A percentile compares a stretch with the other conserved stretches of the same genome.
phyloP scores from a whole-genome alignment of 257 asterid genomes.

The Salvia rosmarinus region DNA sequence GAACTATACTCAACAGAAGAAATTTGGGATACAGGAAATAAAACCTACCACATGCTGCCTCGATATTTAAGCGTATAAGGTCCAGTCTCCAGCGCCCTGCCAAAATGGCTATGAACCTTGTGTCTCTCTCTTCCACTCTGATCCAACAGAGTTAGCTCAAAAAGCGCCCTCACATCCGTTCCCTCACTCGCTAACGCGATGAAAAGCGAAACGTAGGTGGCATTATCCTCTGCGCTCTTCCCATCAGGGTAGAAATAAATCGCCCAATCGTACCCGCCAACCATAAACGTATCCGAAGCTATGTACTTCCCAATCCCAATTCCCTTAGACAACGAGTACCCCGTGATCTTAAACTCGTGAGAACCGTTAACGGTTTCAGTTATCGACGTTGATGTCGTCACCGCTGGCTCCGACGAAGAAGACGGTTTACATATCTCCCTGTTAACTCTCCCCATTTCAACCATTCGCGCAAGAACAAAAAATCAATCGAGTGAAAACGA shows the following conservation, averaged over 20 bases:
- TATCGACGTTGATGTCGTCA: conserved; percentile 76
- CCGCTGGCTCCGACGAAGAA: conserved; percentile 49
- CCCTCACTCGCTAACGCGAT: conserved; percentile 93
- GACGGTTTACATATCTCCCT: conserved; percentile 49
- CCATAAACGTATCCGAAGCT: conserved; percentile 82
- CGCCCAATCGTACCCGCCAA: conserved; percentile 95
- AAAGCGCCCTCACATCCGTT: conserved; percentile 91
- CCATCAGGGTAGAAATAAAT: conserved; percentile 96
- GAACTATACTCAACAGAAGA: neutral
- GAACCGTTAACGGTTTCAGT: conserved; percentile 88
- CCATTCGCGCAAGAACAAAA: conserved; percentile 10
- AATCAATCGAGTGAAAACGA: neutral
- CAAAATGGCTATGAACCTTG: conserved; percentile 95
- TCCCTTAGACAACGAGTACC: conserved; percentile 82
- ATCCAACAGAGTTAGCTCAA: conserved; percentile 85
- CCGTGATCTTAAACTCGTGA: conserved; percentile 77
- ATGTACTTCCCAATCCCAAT: conserved; percentile 87
- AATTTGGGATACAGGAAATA: neutral
- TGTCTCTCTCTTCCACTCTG: conserved; percentile 96
- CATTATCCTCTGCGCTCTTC: conserved; percentile 82
- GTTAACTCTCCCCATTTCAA: conserved; percentile 68
- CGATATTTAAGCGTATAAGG: conserved; percentile 89
- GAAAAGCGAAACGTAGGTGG: conserved; percentile 78
- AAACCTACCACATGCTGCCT: conserved; percentile 95
- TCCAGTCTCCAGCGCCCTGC: conserved; percentile 92